Base-by-base conservation (phyloP, 805 yeast genomes). In the Suhomyces vadensis region DNA sequence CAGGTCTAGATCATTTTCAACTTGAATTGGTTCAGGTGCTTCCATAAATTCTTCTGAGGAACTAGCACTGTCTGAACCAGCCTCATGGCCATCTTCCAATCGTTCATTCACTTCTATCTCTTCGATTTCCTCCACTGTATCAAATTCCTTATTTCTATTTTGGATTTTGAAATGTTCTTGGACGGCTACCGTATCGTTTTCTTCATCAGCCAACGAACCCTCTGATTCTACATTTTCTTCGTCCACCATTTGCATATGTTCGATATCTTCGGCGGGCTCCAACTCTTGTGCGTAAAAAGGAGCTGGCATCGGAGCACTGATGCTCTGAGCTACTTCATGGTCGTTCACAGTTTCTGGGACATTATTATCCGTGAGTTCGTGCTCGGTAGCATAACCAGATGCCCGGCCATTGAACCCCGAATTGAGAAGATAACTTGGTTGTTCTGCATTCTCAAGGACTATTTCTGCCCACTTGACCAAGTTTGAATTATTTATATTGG, bases 141-240 rank as follows among this genome's bases (percentile, higher is more conserved):
- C n/a, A 6, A 6, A 9, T 7, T n/a, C 9, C 8, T 8, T 14
- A 13, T 5, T 22, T 27, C 17, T 11, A 26, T 25, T 38, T 13
- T 46, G n/a, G n/a, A n/a, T n/a, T n/a, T 33, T 25, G 44, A 24
- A 26, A 37, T 36, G 22, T 16, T 29, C 45, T 16, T 37, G 10
- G 9, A 27, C 8, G 17, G 42, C 35, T 27, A n/a, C 40, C 43
- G 38, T 21, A 24, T 38, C 49, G 35, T 16, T 41, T 40, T 53
- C 57, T n/a, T 37, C 46, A 22, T 51, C 57, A 4, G 59, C 59
- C 35, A 55, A 31, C 2, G 59, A 50, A 3, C 54, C 57, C n/a
- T 53, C 60, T 4, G 55, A 33, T 2, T 43, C 21, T 20, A 48
- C 52, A 31, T 53, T 60, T 37, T 56, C 57, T 20, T 52, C 58